These are phyloP conservation scores for Plasmodium vinckei DNA, from an alignment of 169 alveolate species.

Conservation along the genomic window DNA sequence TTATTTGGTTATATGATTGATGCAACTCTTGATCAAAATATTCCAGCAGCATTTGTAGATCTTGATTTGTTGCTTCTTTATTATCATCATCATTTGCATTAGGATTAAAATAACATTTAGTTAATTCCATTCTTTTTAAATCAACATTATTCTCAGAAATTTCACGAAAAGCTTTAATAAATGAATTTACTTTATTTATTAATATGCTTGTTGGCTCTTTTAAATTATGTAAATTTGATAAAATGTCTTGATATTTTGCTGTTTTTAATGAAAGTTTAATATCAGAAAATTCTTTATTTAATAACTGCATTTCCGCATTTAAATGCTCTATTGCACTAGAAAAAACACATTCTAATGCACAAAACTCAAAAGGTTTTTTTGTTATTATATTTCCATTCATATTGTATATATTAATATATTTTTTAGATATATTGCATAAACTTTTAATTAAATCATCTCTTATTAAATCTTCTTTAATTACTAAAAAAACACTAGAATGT, in stretches of 20 bases:
- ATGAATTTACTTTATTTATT: slow-evolving; percentile 80
- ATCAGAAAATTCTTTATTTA: slow-evolving; percentile 74
- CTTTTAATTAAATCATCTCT: slow-evolving; percentile 83
- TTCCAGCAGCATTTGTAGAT: slow-evolving; percentile 87
- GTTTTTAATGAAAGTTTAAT: slow-evolving; percentile 58
- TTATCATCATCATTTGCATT: slow-evolving; percentile 40
- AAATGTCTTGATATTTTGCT: slow-evolving; percentile 79
- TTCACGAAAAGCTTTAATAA: slow-evolving; percentile 83
- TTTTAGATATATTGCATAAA: slow-evolving; percentile 80
- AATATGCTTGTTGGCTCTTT: slow-evolving; percentile 85
- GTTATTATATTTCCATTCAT: slow-evolving; percentile 48
- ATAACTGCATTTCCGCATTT: slow-evolving; percentile 75
- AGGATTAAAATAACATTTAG: slow-evolving; percentile 67
- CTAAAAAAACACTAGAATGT: slow-evolving; percentile 80
- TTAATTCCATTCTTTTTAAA: slow-evolving; percentile 76
- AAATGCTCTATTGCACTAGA: slow-evolving; percentile 84
- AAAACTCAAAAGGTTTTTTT: slow-evolving; percentile 86
- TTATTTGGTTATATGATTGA: slow-evolving; percentile 77
- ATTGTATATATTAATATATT: slow-evolving; percentile 69
- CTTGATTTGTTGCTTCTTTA: slow-evolving; percentile 78
- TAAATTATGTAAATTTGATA: slow-evolving; percentile 84
- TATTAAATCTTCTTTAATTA: slow-evolving; percentile 83
- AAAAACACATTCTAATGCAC: slow-evolving; percentile 88
- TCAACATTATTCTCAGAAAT: slow-evolving; percentile 78
- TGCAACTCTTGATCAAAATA: slow-evolving; percentile 91